Evolutionary conservation across 1,284 basidiomycete genomes (phyloP), one percentile per base, ranked within the genome.

Genomic region (Ceratobasidium sp.): DNA sequence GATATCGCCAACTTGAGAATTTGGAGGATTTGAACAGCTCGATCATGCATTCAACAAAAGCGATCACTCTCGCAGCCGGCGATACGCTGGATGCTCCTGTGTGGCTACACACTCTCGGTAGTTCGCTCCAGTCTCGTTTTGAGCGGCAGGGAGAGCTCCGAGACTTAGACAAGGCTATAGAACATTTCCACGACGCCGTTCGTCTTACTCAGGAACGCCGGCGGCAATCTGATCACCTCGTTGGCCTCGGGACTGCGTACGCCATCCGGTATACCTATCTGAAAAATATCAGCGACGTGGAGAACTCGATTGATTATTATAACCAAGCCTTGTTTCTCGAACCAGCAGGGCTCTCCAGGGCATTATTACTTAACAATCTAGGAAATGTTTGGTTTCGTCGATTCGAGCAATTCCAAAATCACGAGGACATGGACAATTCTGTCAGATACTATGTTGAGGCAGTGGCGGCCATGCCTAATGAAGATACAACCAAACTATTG

Each of bases 161-260:
- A n/a, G 59, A 61, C 18, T 28, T 61, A 10, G 59, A 61, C 41
- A 23, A 32, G 41, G 59, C 59, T 9, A 61, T 61, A 14, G 41
- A n/a, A 30, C 46, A 26, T 26, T 26, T 28, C n/a, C 26, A 36
- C 1, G 10, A 23, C 5, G 59, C 59, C 9, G 39, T 61, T 1
- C n/a, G 4, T 1, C 39, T 8, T 14, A 45, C 41, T 28, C 16
- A 61, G 23, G 59, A 28, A 1, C 41, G 46, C 30, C 10, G 4
- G 16, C 18, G 34, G 30, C 28, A 34, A 3, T n/a, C 53, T 18
- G 53, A 30, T 21, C 34, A 57, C 53, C 53, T 57, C 16, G 34
- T 32, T 6, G 53, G 30, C 8, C 34, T 57, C 6, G 53, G 53
- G 9, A 32, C 18, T 34, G 32, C 53, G 14, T 57, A 57, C 18